Evolutionary conservation across 1,284 basidiomycete species (phyloP).

Genomic region (Amylostereum chailletii): DNA sequence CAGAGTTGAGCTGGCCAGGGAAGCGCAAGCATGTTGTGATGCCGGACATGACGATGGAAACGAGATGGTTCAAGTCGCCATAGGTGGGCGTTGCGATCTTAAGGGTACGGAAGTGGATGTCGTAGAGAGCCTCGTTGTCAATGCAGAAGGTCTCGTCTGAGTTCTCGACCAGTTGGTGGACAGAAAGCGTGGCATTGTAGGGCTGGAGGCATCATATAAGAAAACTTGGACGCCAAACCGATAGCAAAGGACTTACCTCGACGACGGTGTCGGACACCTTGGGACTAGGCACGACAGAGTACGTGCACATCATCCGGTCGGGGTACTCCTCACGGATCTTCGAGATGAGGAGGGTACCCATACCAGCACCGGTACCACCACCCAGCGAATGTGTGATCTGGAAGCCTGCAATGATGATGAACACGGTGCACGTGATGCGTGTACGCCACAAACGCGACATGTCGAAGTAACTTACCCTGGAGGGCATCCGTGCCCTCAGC

Average conservation of each 20-base stretch:
- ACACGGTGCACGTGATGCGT: constrained; percentile 12
- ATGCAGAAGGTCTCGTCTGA: constrained; percentile 95
- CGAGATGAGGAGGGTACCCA: constrained; percentile 85
- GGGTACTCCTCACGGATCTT: constrained; percentile 93
- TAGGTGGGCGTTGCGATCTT: constrained; percentile 93
- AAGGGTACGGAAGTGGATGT: constrained; percentile 96
- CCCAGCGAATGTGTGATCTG: constrained; percentile 96
- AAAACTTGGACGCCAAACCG: background rate
- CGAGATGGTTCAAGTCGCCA: constrained; percentile 95
- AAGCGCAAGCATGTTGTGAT: constrained; percentile 94
- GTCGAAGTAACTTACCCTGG: constrained; percentile 51
- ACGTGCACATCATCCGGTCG: constrained; percentile 96
- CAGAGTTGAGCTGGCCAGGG: constrained; percentile 98
- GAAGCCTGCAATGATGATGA: constrained; percentile 53
- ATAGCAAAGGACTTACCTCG: constrained; percentile 42
- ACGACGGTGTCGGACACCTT: constrained; percentile 98
- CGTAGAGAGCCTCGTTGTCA: constrained; percentile 97
- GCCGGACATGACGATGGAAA: constrained; percentile 97
- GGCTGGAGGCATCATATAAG: constrained; percentile 39
- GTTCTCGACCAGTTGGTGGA: constrained; percentile 95
- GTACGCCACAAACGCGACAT: constrained; percentile 14
- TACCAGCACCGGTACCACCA: constrained; percentile 93
- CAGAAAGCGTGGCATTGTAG: constrained; percentile 92
- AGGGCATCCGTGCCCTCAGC: constrained; percentile 89
- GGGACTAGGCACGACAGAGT: constrained; percentile 91